Percentiles rank a stretch among this genome's conserved stretches.
Conservation (phyloP, 2,329 filamentous ascomycete species). For the Aspergillus fumigatiaffinis region DNA sequence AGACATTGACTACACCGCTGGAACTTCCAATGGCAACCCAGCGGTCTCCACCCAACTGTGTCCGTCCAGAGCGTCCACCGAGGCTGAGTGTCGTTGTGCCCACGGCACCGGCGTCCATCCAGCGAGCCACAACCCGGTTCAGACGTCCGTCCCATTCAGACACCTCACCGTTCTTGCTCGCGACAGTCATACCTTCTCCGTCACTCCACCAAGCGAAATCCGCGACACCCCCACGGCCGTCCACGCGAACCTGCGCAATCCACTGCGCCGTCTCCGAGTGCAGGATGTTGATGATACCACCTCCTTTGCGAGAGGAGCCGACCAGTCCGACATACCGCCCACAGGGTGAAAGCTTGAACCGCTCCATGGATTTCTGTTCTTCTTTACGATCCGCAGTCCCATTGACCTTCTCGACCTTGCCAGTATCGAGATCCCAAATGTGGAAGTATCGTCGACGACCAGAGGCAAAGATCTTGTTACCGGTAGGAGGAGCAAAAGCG, state of each 20-base stretch:
- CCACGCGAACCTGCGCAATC: constrained; percentile 76
- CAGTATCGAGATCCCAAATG: constrained; percentile 82
- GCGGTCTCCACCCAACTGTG: constrained; percentile 64
- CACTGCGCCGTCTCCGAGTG: constrained; percentile 79
- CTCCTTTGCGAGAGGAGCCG: constrained; percentile 76
- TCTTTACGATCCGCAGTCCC: constrained; percentile 66
- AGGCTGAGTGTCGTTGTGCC: constrained; percentile 78
- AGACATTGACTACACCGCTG: constrained; percentile 88
- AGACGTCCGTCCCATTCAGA: constrained; percentile 77
- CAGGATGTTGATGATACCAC: constrained; percentile 82
- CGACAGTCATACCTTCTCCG: constrained; percentile 74
- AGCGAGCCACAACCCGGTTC: constrained; percentile 70
- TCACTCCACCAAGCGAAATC: constrained; percentile 93
- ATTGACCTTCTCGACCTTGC: constrained; percentile 75
- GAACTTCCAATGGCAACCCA: constrained; percentile 87
- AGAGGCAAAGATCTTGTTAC: constrained; percentile 80
- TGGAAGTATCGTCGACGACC: constrained; percentile 90
- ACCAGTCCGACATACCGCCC: constrained; percentile 81
- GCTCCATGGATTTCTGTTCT: constrained; percentile 87
- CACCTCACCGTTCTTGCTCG: constrained; percentile 82
- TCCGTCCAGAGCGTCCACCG: constrained; percentile 49
- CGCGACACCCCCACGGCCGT: constrained; percentile 76
- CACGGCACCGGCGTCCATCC: constrained; percentile 86
- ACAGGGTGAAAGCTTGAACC: constrained; percentile 81
- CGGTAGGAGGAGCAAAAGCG: constrained; percentile 68